Evolutionary conservation across 805 yeast genomes (phyloP).

Genomic region (Ogataea salicorniae): DNA sequence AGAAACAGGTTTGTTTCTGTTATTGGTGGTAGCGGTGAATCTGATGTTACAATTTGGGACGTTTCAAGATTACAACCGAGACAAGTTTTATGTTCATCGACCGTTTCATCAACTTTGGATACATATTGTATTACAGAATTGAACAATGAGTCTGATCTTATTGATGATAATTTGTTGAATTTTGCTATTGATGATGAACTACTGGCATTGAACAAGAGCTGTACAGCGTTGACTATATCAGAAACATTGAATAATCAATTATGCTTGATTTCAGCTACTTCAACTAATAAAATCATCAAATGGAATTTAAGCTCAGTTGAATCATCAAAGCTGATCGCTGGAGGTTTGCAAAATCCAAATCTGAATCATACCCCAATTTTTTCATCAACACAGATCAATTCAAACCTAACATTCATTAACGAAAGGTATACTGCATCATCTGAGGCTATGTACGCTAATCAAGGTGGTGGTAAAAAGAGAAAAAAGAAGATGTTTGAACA

Average conservation of each 20-base stretch:
- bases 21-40: conserved; percentile 59
- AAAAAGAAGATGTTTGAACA: conserved; percentile 30
- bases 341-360: conserved; percentile 7
- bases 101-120: conserved; percentile 22
- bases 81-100: conserved; percentile 22
- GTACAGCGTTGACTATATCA: conserved; percentile 18
- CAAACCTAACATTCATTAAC: conserved; percentile 36
- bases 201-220: conserved; percentile 19
- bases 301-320: conserved; percentile 35
- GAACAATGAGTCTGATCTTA: conserved; percentile 15
- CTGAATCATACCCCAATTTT: conserved; percentile 13
- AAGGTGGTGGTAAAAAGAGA: conserved; percentile 3
- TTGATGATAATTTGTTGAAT: conserved; percentile 20
- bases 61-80: conserved; percentile 56
- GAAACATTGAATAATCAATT: conserved; percentile 8
- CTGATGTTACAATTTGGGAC: conserved; percentile 72
- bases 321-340: conserved; percentile 30
- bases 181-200: conserved; percentile 7
- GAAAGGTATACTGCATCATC: conserved; percentile 29
- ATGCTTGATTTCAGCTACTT: conserved; percentile 15
- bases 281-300: conserved; percentile 23
- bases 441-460: not conserved
- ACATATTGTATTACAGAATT: conserved; percentile 23
- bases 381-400: conserved; percentile 32
- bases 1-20: conserved; percentile 46